Conservation (phyloP, 2,329 filamentous ascomycete genomes). For the Ophiosphaerella herpotricha region DNA sequence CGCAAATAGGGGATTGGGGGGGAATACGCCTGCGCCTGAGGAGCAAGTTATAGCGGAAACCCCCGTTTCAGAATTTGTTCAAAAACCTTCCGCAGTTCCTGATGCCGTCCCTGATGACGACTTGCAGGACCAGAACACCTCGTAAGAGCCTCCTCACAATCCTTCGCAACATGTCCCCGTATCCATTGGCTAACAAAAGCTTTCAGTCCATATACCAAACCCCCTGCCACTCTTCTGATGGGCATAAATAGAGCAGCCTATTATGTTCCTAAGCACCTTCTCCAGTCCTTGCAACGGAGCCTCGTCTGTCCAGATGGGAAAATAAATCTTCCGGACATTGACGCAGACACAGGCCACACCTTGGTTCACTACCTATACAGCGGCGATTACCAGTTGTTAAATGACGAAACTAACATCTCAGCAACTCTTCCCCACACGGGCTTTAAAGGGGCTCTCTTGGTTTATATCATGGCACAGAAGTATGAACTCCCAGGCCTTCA, state of each 20-base stretch:
- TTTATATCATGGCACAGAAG: not conserved
- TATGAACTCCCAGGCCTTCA: constrained; percentile 1
- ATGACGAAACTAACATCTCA: not conserved
- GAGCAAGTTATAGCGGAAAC: no score
- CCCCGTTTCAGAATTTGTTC: no score
- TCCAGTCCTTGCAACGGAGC: not conserved
- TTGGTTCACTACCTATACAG: not conserved
- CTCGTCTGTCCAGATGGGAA: not conserved
- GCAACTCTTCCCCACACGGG: not conserved
- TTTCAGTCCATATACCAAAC: not conserved
- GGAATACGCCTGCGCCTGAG: no score
- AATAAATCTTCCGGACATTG: not conserved
- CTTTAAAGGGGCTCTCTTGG: constrained; percentile 3
- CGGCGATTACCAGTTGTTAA: not conserved
- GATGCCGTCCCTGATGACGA: no score
- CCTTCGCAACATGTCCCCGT: no score
- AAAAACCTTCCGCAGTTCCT: no score
- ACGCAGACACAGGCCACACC: not conserved
- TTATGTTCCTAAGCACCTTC: not conserved
- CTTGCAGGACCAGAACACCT: no score
- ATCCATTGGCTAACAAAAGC: not conserved
- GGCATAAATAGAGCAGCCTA: not conserved
- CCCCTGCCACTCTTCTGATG: not conserved
- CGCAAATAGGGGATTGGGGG: no score
- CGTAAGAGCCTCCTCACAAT: no score